A percentile compares a stretch with the other conserved stretches of the same genome.
phyloP scores from a whole-genome alignment of 2,329 filamentous ascomycete species.

The Thielaviopsis punctulata region DNA sequence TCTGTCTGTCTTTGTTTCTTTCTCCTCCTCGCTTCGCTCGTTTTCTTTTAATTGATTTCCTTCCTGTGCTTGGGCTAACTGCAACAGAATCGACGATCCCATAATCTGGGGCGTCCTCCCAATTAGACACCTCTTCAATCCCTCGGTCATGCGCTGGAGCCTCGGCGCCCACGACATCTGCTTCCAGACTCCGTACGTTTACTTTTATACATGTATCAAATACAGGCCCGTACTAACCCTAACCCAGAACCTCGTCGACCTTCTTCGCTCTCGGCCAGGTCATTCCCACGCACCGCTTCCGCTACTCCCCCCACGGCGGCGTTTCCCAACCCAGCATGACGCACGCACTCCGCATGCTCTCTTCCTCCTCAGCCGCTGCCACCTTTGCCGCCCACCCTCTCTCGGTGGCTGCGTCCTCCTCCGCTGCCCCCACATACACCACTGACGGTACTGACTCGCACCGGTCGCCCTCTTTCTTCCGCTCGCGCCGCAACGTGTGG shows the following conservation, averaged over 20 bases:
- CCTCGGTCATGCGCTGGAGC: slow-evolving; percentile 68
- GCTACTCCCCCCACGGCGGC: slow-evolving; percentile 65
- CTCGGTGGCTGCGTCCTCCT: slow-evolving; percentile 29
- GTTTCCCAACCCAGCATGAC: slow-evolving; percentile 79
- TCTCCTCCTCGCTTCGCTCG: no score
- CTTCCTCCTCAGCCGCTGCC: slow-evolving; percentile 18
- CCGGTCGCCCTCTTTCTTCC: slow-evolving; percentile 53
- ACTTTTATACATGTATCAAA: not conserved
- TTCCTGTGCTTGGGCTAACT: no score
- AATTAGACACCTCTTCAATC: slow-evolving; percentile 50
- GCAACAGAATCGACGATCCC: slow-evolving; percentile 70
- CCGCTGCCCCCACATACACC: slow-evolving; percentile 33
- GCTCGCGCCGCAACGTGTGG: slow-evolving; percentile 59
- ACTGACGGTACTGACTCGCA: slow-evolving; percentile 51
- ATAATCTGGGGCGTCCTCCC: slow-evolving; percentile 85
- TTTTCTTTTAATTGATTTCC: no score
- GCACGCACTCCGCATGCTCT: slow-evolving; percentile 71
- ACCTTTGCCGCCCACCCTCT: slow-evolving; percentile 13
- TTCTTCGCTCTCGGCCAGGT: slow-evolving; percentile 89
- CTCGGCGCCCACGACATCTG: slow-evolving; percentile 92
- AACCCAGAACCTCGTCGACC: slow-evolving; percentile 40
- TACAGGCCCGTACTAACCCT: no score
- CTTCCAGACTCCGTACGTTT: slow-evolving; percentile 61
- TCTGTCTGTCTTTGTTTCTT: not conserved
- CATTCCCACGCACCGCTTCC: slow-evolving; percentile 68